Conservation (phyloP, 2,329 filamentous ascomycete genomes). For the Fusarium kyushuense region DNA sequence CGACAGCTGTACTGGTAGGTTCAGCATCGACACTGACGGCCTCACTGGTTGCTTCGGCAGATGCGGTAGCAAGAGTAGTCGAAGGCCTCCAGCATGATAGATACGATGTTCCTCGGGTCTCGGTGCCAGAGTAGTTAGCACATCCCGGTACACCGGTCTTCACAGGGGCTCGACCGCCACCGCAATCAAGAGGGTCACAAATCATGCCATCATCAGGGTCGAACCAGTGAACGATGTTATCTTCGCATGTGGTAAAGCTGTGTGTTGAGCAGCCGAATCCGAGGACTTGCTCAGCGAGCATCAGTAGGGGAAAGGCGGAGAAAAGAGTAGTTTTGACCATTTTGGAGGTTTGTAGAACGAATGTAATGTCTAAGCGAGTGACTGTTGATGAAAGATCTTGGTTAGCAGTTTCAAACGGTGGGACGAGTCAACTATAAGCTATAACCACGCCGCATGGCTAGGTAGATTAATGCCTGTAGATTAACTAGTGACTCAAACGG, state of each 20-base stretch:
- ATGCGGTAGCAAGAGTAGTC: slow-evolving; percentile 7
- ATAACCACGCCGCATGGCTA: background rate
- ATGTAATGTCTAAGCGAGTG: slow-evolving; percentile 8
- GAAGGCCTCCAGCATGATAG: slow-evolving; percentile 36
- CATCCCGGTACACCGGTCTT: slow-evolving; percentile 65
- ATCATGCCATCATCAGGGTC: slow-evolving; percentile 65
- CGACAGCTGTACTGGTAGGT: background rate
- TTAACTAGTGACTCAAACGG: background rate
- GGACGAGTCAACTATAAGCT: slow-evolving; percentile 3
- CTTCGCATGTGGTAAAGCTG: slow-evolving; percentile 37
- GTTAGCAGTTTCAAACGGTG: accelerated
- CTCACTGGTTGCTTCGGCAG: background rate
- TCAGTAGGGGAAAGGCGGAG: slow-evolving; percentile 7
- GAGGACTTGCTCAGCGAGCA: slow-evolving; percentile 24
- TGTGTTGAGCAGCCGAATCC: slow-evolving; percentile 31
- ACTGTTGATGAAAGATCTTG: background rate
- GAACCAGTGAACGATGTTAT: slow-evolving; percentile 53
- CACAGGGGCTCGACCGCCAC: slow-evolving; percentile 64
- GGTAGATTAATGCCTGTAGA: background rate
- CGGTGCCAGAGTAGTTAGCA: slow-evolving; percentile 56
- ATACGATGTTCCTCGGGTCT: slow-evolving; percentile 25
- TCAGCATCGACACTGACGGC: slow-evolving; percentile 1
- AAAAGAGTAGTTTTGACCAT: slow-evolving; percentile 23
- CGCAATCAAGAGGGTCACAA: slow-evolving; percentile 65
- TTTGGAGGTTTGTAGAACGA: background rate